phyloP scores from a whole-genome alignment of 768 basidiomycete genomes.

The Suillus paluster region DNA sequence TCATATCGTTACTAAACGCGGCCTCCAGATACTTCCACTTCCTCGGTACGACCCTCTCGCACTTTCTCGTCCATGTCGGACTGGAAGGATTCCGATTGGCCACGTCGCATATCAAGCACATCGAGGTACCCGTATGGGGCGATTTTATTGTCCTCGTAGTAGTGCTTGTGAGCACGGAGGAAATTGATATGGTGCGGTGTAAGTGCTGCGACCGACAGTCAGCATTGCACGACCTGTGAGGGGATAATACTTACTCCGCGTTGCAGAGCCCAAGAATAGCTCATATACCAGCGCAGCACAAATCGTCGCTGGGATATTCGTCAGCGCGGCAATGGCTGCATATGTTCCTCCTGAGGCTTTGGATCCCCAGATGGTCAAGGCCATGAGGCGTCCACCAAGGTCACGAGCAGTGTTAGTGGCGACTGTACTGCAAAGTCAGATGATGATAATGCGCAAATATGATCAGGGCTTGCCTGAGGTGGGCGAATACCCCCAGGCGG shows the following conservation, averaged over 20 bases:
- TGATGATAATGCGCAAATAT: conserved; percentile 16
- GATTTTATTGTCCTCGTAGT: conserved; percentile 30
- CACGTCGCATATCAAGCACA: conserved; percentile 11
- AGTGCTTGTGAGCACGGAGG: conserved; percentile 25
- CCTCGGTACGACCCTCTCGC: not conserved
- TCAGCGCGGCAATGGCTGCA: conserved; percentile 64
- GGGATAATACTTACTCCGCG: conserved; percentile 49
- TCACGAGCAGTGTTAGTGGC: conserved; percentile 73
- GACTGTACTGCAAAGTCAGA: conserved; percentile 37
- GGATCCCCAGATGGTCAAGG: conserved; percentile 62
- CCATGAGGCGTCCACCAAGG: conserved; percentile 64
- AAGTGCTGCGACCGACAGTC: conserved; percentile 20
- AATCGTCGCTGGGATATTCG: conserved; percentile 67
- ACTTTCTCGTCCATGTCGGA: conserved; percentile 12
- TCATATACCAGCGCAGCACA: conserved; percentile 60
- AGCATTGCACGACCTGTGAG: conserved; percentile 11
- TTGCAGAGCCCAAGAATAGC: conserved; percentile 59
- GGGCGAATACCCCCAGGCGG: conserved; percentile 64
- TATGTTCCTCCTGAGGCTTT: conserved; percentile 57
- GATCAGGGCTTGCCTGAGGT: conserved; percentile 42
- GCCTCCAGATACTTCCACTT: not conserved
- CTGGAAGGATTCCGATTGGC: conserved; percentile 12
- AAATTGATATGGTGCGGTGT: conserved; percentile 26
- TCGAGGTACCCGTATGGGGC: conserved; percentile 25
- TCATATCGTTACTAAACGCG: conserved; percentile 23